A percentile compares a stretch with the other conserved stretches of the same genome.
These are phyloP conservation scores for Ophiostoma novo-ulmi DNA, from an alignment of 2,329 filamentous ascomycete species.

Conservation along the genomic window DNA sequence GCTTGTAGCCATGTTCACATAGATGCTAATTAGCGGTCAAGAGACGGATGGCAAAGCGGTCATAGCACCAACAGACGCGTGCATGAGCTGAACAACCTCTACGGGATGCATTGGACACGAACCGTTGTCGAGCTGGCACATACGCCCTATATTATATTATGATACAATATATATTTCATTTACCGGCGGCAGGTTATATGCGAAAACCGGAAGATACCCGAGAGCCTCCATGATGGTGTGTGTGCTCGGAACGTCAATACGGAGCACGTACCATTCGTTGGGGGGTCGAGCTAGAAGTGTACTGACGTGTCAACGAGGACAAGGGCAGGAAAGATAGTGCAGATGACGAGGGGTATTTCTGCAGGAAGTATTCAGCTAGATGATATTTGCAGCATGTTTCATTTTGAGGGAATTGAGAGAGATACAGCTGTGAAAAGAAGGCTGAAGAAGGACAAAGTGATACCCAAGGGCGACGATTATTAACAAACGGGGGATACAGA, in stretches of 20 bases:
- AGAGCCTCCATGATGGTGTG: neutral
- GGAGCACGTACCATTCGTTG: too few species aligned
- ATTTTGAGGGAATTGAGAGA: neutral
- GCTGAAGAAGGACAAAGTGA: neutral
- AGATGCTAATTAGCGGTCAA: neutral
- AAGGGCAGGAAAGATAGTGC: neutral
- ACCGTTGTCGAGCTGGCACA: neutral
- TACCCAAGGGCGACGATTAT: neutral
- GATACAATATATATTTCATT: neutral
- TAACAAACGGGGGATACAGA: neutral
- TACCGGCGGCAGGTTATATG: neutral
- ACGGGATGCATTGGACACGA: neutral
- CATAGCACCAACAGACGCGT: neutral
- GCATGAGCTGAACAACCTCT: constrained; percentile 6
- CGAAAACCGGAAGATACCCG: neutral
- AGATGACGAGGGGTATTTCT: neutral
- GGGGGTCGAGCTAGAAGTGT: neutral
- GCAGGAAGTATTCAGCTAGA: neutral
- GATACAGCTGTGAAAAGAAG: neutral
- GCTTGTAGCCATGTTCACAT: too few species aligned
- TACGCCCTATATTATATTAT: neutral
- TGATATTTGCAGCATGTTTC: neutral
- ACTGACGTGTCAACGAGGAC: neutral
- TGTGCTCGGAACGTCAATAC: neutral
- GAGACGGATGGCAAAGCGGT: neutral